These are phyloP conservation scores for Prunus davidiana DNA, from an alignment of 306 rosid genomes.

Conservation along the genomic window DNA sequence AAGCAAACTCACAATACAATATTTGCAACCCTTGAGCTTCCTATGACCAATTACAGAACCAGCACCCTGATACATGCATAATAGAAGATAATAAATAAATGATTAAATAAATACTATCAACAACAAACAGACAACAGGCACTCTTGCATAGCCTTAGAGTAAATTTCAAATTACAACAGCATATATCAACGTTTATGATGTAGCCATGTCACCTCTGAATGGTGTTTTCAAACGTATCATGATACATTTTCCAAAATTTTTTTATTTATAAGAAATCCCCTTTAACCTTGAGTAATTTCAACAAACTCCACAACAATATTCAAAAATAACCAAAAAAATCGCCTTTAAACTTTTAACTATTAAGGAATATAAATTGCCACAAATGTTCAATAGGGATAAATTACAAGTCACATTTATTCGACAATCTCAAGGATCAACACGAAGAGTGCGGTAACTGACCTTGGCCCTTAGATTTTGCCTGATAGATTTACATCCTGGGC, in stretches of 20 bases:
- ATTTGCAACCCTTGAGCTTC: constrained; percentile 54
- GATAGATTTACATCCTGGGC: constrained; percentile 77
- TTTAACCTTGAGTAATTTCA: not conserved
- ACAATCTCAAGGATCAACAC: constrained; percentile 9
- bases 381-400: not conserved
- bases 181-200: not conserved
- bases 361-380: not conserved
- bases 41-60: constrained; percentile 27
- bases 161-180: not conserved
- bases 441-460: constrained; percentile 59
- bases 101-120: constrained; percentile 13
- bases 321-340: not conserved
- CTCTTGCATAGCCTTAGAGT: not conserved
- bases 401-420: not conserved
- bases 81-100: constrained; percentile 20
- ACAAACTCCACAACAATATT: not conserved
- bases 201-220: not conserved
- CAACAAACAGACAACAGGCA: constrained; percentile 17
- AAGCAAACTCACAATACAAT: constrained; percentile 74
- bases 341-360: not conserved
- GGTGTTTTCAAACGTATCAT: not conserved
- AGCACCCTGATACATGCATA: constrained; percentile 48
- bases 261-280: not conserved
- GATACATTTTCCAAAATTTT: not conserved
- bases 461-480: constrained; percentile 48